A percentile compares a stretch with the other conserved stretches of the same genome.
phyloP scores from a whole-genome alignment of 495 filamentous ascomycete genomes.

The Daldinia loculata region DNA sequence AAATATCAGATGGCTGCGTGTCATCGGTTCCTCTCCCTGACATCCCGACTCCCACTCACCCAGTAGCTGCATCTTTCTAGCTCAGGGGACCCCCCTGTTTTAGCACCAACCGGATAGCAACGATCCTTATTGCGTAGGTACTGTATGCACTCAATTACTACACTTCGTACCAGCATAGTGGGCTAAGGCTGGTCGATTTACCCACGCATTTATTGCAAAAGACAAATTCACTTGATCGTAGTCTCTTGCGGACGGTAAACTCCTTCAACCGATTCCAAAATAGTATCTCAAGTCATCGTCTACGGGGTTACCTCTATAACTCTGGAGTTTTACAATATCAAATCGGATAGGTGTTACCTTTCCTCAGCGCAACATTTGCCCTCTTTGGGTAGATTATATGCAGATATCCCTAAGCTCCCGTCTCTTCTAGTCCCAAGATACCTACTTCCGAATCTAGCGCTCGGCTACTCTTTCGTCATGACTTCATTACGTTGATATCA shows the following conservation, averaged over 20 bases:
- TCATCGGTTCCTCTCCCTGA: conserved; percentile 43
- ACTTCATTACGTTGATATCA: conserved; percentile 33
- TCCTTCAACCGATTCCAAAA: conserved; percentile 26
- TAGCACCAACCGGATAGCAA: conserved; percentile 39
- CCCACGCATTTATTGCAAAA: conserved; percentile 39
- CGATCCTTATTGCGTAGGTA: conserved; percentile 42
- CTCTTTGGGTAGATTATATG: conserved; percentile 29
- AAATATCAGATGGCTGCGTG: conserved; percentile 41
- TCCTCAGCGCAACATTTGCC: conserved; percentile 19
- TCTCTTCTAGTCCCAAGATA: conserved; percentile 8
- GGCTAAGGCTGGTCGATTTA: conserved; percentile 39
- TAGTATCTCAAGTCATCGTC: conserved; percentile 22
- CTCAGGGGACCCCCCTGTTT: conserved; percentile 36
- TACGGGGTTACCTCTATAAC: conserved; percentile 6
- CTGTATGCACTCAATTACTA: conserved; percentile 25
- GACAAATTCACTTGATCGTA: conserved; percentile 24
- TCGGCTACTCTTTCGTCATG: conserved; percentile 20
- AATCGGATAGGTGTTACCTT: conserved; percentile 17
- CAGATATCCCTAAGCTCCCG: conserved; percentile 23
- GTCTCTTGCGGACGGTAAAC: conserved; percentile 24
- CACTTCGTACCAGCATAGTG: conserved; percentile 28
- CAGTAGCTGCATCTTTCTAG: conserved; percentile 34
- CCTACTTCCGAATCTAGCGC: conserved; percentile 11
- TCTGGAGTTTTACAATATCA: conserved; percentile 10
- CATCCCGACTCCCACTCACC: conserved; percentile 36